phyloP scores from a whole-genome alignment of 345 rosid genomes.

The Limnanthes douglasii region DNA sequence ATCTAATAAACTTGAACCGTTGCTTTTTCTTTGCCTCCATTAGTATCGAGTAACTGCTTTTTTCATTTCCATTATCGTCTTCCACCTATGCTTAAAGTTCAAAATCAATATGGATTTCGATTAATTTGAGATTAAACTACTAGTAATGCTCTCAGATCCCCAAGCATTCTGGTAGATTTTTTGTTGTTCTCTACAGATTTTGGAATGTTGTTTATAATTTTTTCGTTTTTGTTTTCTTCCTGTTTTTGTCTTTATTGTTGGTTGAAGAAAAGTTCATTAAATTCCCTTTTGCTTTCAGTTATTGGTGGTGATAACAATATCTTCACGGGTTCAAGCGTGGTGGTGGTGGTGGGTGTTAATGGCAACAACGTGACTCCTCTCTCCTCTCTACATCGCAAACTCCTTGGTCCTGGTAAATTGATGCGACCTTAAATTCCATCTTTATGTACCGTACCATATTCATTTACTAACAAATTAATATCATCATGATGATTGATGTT shows the following conservation, averaged over 20 bases:
- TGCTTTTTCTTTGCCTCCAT: neutral
- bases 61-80: no score
- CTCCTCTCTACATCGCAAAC: constrained; percentile 31
- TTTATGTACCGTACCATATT: no score
- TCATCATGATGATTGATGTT: neutral
- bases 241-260: constrained; percentile 1
- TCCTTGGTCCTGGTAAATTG: constrained; percentile 27
- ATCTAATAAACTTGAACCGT: neutral
- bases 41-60: no score
- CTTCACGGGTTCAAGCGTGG: constrained; percentile 1
- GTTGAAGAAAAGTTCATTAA: neutral
- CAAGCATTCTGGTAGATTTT: constrained; percentile 7
- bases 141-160: neutral
- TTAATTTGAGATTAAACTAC: no score
- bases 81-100: neutral
- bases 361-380: constrained; percentile 4
- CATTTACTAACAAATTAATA: neutral
- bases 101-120: neutral
- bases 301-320: constrained; percentile 2
- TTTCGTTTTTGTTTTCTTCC: constrained; percentile 3
- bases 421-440: no score
- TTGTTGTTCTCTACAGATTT: no score
- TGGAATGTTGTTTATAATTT: neutral
- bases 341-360: neutral
- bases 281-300: neutral